Evolutionary conservation across 176 grass and related monocot genomes (phyloP), one percentile per base, ranked within the genome.

Genomic region (Pontederia crassipes): DNA sequence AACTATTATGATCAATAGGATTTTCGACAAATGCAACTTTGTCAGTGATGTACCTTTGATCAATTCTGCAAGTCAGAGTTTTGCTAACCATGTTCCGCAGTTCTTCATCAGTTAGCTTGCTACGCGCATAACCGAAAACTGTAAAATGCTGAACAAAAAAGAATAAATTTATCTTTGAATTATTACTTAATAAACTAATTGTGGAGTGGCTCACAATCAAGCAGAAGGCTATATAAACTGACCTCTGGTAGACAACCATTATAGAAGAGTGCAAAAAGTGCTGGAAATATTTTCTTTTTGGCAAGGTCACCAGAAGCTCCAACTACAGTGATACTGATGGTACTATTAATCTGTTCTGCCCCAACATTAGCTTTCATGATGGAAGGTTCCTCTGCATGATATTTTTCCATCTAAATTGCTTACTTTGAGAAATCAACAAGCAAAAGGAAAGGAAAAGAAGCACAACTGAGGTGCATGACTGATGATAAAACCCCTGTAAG

Each of bases 281-380:
- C 89, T 12, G 89, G 89, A 50, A 94, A 94, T 48, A 94, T 94
- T 76, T 94, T 94, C 78, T 94, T 94, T 78, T 74, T 94, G 35
- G 89, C 89, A 28, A 94, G 89, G 61, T 94, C 89, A 9, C 89
- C 89, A 14, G 89, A 94, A 76, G 89, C 89, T 66, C 89, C 89
- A 46, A 94, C 80, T 73, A 94, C 81, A 2, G 80, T 94, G 58
- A 94, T 94, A 32, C 84, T 94, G 28, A 94, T 78, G 28, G 78
- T 94, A 73, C 64, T 71, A 49, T 68, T 75, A 68, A 17, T 48
- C 71, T 70, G 65, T 70, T 75, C 70, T 40, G 68, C 53, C 15
- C 64, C 60, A n/a, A 61, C 81, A 54, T 65, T 65, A 52, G 78
- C 46, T 16, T 28, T 48, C 32, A 29, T 68, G 24, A 40, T 68